Conservation (phyloP, 2,329 filamentous ascomycete genomes). For the Colletotrichum gigasporum region DNA sequence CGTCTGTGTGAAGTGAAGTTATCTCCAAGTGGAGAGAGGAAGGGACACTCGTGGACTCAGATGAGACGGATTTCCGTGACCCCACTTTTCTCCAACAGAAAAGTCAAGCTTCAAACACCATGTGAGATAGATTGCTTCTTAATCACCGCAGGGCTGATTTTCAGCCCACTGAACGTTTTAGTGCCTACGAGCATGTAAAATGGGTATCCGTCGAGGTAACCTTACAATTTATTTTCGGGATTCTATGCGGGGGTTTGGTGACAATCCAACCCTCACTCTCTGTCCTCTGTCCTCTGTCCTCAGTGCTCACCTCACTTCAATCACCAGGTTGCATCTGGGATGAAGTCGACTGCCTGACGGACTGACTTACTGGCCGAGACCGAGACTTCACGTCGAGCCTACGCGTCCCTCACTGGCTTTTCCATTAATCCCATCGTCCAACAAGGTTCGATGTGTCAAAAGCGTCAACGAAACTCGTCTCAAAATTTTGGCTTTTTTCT, state of each 20-base stretch:
- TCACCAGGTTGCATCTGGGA: too few relatives aligned
- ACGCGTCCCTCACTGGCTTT: slow-evolving; percentile 5
- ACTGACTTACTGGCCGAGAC: too few relatives aligned
- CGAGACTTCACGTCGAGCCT: background rate
- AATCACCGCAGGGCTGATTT: slow-evolving; percentile 22
- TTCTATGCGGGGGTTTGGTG: background rate
- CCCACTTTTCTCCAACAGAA: slow-evolving; percentile 26
- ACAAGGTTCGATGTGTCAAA: slow-evolving; percentile 20
- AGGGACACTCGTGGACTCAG: too few relatives aligned
- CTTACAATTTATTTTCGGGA: slow-evolving; percentile 20
- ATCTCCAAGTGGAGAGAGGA: slow-evolving; percentile 14
- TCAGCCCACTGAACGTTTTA: slow-evolving; percentile 5
- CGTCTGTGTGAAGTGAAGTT: slow-evolving; percentile 8
- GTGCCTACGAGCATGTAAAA: slow-evolving; percentile 18
- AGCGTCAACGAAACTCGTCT: slow-evolving; percentile 26
- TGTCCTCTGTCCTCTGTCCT: too few relatives aligned
- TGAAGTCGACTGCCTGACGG: too few relatives aligned
- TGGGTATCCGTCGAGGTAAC: slow-evolving; percentile 13
- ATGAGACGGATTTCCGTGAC: background rate
- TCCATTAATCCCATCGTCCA: slow-evolving; percentile 4
- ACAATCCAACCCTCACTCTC: background rate
- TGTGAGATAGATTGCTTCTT: slow-evolving; percentile 13
- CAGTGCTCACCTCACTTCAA: too few relatives aligned
- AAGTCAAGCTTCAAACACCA: slow-evolving; percentile 21
- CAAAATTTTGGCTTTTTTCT: slow-evolving; percentile 8